phyloP scores from a whole-genome alignment of 805 yeast species.

The Saturnispora kantuleensis region DNA sequence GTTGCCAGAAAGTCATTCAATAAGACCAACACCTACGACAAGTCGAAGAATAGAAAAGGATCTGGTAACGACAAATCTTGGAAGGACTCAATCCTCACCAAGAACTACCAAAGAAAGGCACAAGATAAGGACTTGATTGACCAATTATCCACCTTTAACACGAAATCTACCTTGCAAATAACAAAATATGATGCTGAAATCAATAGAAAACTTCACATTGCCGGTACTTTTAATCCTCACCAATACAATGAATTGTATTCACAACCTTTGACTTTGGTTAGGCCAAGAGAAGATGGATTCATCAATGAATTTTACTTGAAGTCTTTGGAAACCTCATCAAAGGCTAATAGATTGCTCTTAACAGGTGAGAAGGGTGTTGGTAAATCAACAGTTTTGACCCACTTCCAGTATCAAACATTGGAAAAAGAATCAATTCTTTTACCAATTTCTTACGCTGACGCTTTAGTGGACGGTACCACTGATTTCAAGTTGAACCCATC shows the following conservation, averaged over 20 bases:
- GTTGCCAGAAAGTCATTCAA: conserved; percentile 23
- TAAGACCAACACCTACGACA: conserved; percentile 18
- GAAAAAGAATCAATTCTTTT: conserved; percentile 34
- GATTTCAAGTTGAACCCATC: conserved; percentile 52
- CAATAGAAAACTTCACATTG: conserved; percentile 34
- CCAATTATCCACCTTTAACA: conserved; percentile 13
- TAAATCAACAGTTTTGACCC: conserved; percentile 63
- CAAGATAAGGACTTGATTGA: conserved; percentile 15
- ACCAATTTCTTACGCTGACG: conserved; percentile 53
- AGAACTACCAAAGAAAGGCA: conserved; percentile 20
- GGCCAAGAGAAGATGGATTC: conserved; percentile 36
- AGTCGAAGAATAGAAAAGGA: conserved; percentile 24
- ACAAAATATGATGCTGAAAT: conserved; percentile 33
- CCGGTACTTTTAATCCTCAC: conserved; percentile 57
- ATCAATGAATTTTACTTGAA: conserved; percentile 28
- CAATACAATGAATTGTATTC: conserved; percentile 61
- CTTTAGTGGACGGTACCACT: conserved; percentile 59
- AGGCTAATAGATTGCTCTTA: conserved; percentile 42
- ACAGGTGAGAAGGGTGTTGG: conserved; percentile 72
- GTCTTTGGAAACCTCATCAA: conserved; percentile 25
- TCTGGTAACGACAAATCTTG: conserved; percentile 26
- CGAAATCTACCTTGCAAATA: conserved; percentile 14
- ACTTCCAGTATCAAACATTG: conserved; percentile 47
- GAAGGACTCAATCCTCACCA: conserved; percentile 16
- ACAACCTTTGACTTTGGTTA: conserved; percentile 50